phyloP scores from a whole-genome alignment of 2,329 filamentous ascomycete genomes.

The Ascochyta viciae-villosae region DNA sequence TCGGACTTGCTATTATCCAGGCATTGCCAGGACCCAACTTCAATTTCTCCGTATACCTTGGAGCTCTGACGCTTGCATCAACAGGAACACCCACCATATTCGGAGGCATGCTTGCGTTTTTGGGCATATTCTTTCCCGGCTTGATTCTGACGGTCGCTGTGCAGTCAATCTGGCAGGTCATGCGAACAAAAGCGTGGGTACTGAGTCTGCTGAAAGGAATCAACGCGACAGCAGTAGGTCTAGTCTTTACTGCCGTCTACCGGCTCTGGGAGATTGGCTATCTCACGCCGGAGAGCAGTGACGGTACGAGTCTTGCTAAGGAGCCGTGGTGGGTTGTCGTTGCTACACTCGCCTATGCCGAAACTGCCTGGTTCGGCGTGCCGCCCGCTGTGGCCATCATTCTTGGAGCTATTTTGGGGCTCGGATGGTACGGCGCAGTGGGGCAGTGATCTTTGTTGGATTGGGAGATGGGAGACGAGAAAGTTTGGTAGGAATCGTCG shows the following conservation, averaged over 20 bases:
- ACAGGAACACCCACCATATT: constrained; percentile 36
- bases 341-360: constrained; percentile 50
- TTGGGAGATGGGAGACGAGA: background rate
- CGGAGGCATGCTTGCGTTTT: constrained; percentile 49
- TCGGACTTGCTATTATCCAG: constrained; percentile 75
- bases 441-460: constrained; percentile 19
- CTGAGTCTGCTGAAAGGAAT: constrained; percentile 48
- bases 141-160: constrained; percentile 47
- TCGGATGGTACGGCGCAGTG: constrained; percentile 52
- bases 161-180: constrained; percentile 49
- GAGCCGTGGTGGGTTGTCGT: constrained; percentile 58
- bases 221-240: constrained; percentile 52
- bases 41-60: constrained; percentile 58
- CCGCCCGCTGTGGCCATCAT: constrained; percentile 51
- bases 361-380: constrained; percentile 50
- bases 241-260: constrained; percentile 56
- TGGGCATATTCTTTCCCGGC: constrained; percentile 53
- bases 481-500: background rate
- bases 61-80: constrained; percentile 46
- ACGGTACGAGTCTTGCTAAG: constrained; percentile 46
- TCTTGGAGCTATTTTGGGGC: constrained; percentile 48
- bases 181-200: constrained; percentile 47
- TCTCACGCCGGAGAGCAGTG: constrained; percentile 44
- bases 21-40: constrained; percentile 71
- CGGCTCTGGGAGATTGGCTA: constrained; percentile 55